Conservation (phyloP, 2,329 filamentous ascomycete genomes). For the Chalaropsis thielavioides region DNA sequence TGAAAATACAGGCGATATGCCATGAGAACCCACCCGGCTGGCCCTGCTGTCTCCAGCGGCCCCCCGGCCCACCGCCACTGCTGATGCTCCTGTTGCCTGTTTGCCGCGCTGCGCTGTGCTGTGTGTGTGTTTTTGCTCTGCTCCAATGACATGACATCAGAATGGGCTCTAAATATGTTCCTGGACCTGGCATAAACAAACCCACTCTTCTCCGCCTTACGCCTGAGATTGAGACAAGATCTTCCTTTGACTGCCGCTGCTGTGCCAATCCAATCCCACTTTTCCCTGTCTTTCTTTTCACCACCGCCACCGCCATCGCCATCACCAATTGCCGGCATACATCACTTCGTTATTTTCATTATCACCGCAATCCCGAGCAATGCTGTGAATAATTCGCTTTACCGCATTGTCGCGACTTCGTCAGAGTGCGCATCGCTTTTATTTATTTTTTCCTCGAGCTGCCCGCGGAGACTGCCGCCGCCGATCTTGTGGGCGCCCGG, state of each 20-base stretch:
- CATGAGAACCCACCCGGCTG: too few relatives aligned
- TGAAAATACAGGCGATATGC: not conserved
- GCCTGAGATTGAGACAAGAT: not conserved
- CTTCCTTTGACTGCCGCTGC: not conserved
- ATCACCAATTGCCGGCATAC: not conserved
- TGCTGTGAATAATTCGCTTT: not conserved
- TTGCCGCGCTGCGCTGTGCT: not conserved
- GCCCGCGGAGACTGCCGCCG: not conserved
- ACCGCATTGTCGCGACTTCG: too few relatives aligned
- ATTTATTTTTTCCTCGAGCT: not conserved
- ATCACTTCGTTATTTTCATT: not conserved
- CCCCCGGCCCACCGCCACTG: too few relatives aligned
- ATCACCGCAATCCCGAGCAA: not conserved
- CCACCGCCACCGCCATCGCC: not conserved
- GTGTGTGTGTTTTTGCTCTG: not conserved
- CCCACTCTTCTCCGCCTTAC: conserved; percentile 3
- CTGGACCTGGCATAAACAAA: not conserved
- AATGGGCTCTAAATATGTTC: not conserved
- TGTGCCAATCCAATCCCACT: not conserved
- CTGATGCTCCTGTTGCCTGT: not conserved
- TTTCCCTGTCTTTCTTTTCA: not conserved
- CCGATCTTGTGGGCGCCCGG: too few relatives aligned
- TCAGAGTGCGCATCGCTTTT: not conserved
- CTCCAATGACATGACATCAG: not conserved
- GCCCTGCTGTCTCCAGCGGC: too few relatives aligned